phyloP scores from a whole-genome alignment of 352 stramenopile genomes.

The Globisporangium nodosum region DNA sequence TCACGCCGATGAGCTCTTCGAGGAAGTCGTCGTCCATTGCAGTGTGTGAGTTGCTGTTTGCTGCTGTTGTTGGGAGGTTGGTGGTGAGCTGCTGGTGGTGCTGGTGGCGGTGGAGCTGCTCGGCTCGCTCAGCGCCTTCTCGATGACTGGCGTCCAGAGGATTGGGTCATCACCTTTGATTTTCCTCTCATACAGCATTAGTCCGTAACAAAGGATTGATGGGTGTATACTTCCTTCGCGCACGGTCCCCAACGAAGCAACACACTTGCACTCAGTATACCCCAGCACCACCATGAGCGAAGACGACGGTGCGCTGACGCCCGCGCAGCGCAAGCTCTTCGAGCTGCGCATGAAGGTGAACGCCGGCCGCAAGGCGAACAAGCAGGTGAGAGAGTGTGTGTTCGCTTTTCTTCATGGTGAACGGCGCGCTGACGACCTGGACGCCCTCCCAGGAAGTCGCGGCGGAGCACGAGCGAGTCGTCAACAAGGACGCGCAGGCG shows the following conservation, averaged over 20 bases:
- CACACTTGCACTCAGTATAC: not conserved
- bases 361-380: constrained; percentile 72
- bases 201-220: too few relatives aligned
- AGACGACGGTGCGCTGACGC: constrained; percentile 56
- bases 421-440: not conserved
- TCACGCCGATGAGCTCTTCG: constrained; percentile 55
- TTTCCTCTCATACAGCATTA: too few relatives aligned
- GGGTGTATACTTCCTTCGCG: too few relatives aligned
- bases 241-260: not conserved
- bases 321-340: constrained; percentile 77
- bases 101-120: too few relatives aligned
- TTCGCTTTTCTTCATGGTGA: too few relatives aligned
- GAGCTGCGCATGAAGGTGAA: constrained; percentile 86
- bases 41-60: constrained; percentile 3
- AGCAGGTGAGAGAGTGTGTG: constrained; percentile 32
- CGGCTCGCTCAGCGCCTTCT: not conserved
- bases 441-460: constrained; percentile 46
- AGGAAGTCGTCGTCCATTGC: constrained; percentile 56
- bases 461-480: constrained; percentile 59
- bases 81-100: too few relatives aligned
- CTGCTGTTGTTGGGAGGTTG: too few relatives aligned
- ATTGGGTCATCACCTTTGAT: not conserved
- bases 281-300: constrained; percentile 18
- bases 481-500: constrained; percentile 59
- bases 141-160: not conserved